Evolutionary conservation across 192 early-diverging fungal genomes (phyloP), one percentile per base, ranked within the genome.

Genomic region (Coemansia sp.): DNA sequence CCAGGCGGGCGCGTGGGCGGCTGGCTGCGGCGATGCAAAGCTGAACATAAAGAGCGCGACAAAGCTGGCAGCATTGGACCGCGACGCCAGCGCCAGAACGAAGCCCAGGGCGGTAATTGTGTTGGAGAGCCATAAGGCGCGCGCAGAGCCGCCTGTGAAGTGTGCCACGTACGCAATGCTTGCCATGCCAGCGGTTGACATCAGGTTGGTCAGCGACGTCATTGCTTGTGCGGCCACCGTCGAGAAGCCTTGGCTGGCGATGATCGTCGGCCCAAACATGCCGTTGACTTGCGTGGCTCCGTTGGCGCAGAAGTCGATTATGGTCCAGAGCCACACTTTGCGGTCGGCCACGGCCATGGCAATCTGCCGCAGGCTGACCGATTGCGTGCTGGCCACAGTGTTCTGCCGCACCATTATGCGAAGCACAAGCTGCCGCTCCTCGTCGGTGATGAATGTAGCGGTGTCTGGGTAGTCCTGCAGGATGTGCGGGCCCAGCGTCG

Each of bases 11-110:
- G 66, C 73, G 20, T 78, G 81, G 6, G 81, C 81, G 0, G 76
- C 76, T 4, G 75, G 75, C 60, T 75, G 81, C 33, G 81, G 72
- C 49, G 81, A 78, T 7, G 81, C 81, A 78, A 83, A 78, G 49
- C 75, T 78, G 36, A 83, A 83, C 64, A 83, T 15, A 24, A 77
- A 75, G 48, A 83, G 62, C 0, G 75, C 81, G 3, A 26, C 46
- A 66, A 83, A 64, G 20, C 63, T 71, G 8, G 45, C 58, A 1
- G 38, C 35, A 12, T 55, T 55, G 24, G 34, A 62, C 4, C 68
- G 46, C 20, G 75, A 67, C 5, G 34, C 12, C 21, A 83, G 67
- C 3, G 72, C 75, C 48, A 83, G 34, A 8, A 78, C 20, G 41
- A 83, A 83, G 0, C 81, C 76, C 1, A 23, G 23, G 1, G 66